These are phyloP conservation scores for Cyphellophora attinorum DNA, from an alignment of 2,329 filamentous ascomycete genomes.

Conservation along the genomic window DNA sequence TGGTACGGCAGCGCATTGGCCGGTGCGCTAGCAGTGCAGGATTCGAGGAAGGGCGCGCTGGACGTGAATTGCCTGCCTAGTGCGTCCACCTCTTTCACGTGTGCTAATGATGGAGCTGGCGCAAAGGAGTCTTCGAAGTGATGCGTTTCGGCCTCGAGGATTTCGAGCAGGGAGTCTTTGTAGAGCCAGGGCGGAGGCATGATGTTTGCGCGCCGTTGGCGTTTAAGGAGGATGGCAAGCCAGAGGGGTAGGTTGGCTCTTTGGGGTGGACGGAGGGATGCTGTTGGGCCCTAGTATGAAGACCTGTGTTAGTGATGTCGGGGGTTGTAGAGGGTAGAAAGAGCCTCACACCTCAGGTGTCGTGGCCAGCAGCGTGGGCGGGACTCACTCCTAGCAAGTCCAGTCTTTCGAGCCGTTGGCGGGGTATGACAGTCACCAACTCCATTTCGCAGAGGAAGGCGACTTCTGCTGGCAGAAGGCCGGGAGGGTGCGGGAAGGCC, in stretches of 20 bases:
- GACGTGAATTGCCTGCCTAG: constrained; percentile 30
- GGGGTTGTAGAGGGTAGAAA: constrained; percentile 3
- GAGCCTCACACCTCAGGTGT: constrained; percentile 16
- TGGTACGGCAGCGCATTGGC: constrained; percentile 75
- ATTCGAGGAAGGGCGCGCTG: constrained; percentile 68
- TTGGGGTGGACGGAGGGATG: constrained; percentile 68
- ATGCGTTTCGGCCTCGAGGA: constrained; percentile 73
- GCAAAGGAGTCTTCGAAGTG: constrained; percentile 64
- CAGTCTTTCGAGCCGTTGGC: constrained; percentile 79
- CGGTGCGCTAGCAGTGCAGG: constrained; percentile 61
- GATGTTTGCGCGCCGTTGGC: constrained; percentile 88
- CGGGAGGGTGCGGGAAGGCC: constrained; percentile 53
- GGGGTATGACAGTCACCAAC: constrained; percentile 81
- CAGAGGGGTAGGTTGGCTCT: constrained; percentile 75
- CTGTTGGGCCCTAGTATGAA: constrained; percentile 59
- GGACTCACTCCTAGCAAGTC: constrained; percentile 71
- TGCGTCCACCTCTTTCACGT: constrained; percentile 22
- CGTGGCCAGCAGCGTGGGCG: constrained; percentile 19
- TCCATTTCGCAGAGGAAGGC: constrained; percentile 98
- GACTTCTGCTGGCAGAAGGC: constrained; percentile 76
- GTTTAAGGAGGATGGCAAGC: constrained; percentile 90
- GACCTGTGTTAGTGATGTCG: background rate
- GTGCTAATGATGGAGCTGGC: constrained; percentile 53
- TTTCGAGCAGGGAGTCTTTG: constrained; percentile 61
- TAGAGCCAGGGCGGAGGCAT: constrained; percentile 83